phyloP scores from a whole-genome alignment of 2,329 filamentous ascomycete species.

The Fusarium tanahbumbuense region DNA sequence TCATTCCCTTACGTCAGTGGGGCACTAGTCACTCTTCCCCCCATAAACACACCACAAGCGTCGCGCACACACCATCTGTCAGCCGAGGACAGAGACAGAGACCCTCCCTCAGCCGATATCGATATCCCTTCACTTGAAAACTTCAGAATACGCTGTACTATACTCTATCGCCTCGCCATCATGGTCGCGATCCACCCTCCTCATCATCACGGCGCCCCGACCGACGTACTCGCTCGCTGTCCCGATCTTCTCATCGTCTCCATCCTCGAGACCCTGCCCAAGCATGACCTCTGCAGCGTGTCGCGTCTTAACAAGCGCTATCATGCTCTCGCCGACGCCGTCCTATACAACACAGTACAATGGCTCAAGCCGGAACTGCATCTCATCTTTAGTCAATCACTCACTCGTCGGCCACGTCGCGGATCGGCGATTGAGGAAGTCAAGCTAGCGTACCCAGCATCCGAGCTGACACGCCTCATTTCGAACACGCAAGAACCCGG shows the following conservation, averaged over 20 bases:
- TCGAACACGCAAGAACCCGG: constrained; percentile 52
- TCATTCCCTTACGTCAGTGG: constrained; percentile 16
- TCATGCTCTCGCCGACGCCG: constrained; percentile 59
- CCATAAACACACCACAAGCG: constrained; percentile 8
- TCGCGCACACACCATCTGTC: constrained; percentile 19
- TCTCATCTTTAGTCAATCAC: constrained; percentile 61
- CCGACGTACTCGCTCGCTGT: constrained; percentile 45
- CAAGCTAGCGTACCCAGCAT: constrained; percentile 58
- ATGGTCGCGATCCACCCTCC: constrained; percentile 24
- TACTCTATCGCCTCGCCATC: neutral
- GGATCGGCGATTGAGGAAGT: constrained; percentile 60
- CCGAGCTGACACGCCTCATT: constrained; percentile 56
- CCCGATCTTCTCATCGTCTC: constrained; percentile 56
- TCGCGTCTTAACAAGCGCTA: constrained; percentile 57
- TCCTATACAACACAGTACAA: constrained; percentile 60
- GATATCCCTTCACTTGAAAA: neutral
- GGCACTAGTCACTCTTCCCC: constrained; percentile 16
- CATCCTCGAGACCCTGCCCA: constrained; percentile 55
- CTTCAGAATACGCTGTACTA: neutral
- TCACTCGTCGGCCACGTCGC: constrained; percentile 58
- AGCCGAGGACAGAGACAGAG: neutral
- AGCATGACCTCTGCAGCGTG: constrained; percentile 57
- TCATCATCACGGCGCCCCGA: constrained; percentile 5
- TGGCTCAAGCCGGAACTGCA: constrained; percentile 62
- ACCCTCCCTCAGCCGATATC: neutral